Evolutionary conservation across 2,329 filamentous ascomycete genomes (phyloP).

Genomic region (Dactylellina drechsleri): DNA sequence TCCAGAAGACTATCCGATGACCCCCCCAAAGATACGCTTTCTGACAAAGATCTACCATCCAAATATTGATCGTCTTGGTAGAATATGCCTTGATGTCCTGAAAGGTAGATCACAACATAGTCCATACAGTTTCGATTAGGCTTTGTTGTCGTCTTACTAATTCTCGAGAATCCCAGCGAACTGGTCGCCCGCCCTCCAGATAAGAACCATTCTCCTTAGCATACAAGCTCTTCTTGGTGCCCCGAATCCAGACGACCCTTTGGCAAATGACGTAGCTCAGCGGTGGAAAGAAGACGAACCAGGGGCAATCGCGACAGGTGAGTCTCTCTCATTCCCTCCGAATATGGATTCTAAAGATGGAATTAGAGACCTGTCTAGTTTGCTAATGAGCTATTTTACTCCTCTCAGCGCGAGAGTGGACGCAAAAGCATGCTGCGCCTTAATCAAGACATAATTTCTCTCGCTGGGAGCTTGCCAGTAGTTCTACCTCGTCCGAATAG

Average conservation of each 20-base stretch:
- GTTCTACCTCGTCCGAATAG: no score
- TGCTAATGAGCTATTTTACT: background rate
- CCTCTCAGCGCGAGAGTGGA: conserved; percentile 74
- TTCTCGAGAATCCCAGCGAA: conserved; percentile 72
- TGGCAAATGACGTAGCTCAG: conserved; percentile 96
- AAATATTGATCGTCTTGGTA: conserved; percentile 96
- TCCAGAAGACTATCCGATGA: conserved; percentile 99
- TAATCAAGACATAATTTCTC: background rate
- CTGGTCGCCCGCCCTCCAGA: conserved; percentile 98
- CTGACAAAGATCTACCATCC: conserved; percentile 99
- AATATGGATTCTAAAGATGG: background rate
- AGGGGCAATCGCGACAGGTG: conserved; percentile 89
- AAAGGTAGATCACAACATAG: conserved; percentile 75
- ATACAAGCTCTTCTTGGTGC: conserved; percentile 96
- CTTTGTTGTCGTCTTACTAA: no score
- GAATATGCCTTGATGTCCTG: conserved; percentile 95
- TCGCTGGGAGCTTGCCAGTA: no score
- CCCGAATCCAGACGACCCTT: conserved; percentile 97
- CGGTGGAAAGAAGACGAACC: conserved; percentile 97
- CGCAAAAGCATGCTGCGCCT: conserved; percentile 76
- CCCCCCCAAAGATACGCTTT: conserved; percentile 96
- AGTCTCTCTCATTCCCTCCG: conserved; percentile 57
- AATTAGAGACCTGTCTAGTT: background rate
- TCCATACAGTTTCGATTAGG: background rate
- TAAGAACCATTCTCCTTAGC: conserved; percentile 96